A percentile compares a stretch with the other conserved stretches of the same genome.
Conservation (phyloP, 192 early-diverging fungal species). For the Coemansia sp. region DNA sequence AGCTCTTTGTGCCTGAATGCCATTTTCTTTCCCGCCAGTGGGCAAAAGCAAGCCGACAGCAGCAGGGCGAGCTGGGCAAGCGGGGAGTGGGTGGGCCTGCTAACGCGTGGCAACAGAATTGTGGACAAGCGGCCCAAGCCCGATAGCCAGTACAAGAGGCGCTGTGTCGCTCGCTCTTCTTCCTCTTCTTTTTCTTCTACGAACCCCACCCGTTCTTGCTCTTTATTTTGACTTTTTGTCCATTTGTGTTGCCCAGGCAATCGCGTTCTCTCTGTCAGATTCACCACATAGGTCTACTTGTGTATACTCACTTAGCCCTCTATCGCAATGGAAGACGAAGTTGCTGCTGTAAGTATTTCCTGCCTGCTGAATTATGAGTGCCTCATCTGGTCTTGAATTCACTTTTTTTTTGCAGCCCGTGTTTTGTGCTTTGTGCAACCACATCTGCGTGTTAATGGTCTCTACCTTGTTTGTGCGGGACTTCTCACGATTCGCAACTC, state of each 20-base stretch:
- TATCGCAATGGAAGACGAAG: slow-evolving; percentile 74
- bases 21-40: slow-evolving; percentile 3
- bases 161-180: slow-evolving; percentile 3
- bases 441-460: not conserved
- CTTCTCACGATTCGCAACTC: no score
- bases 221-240: slow-evolving; percentile 13
- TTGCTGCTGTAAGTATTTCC: slow-evolving; percentile 70
- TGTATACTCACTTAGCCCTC: slow-evolving; percentile 20
- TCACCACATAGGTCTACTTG: slow-evolving; percentile 11
- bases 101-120: slow-evolving; percentile 22
- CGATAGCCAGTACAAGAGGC: slow-evolving; percentile 15
- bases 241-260: slow-evolving; percentile 12
- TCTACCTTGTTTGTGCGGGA: no score
- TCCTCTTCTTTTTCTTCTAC: slow-evolving; percentile 16
- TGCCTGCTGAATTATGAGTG: slow-evolving; percentile 2
- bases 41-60: not conserved
- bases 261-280: slow-evolving; percentile 14
- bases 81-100: not conserved
- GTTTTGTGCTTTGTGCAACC: not conserved
- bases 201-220: slow-evolving; percentile 7
- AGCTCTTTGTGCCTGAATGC: slow-evolving; percentile 6
- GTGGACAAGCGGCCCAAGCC: slow-evolving; percentile 14
- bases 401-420: not conserved
- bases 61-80: not conserved
- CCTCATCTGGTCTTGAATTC: slow-evolving; percentile 14